These are phyloP conservation scores for Cryptosporidium canis DNA, from an alignment of 169 alveolate genomes.

Conservation along the genomic window DNA sequence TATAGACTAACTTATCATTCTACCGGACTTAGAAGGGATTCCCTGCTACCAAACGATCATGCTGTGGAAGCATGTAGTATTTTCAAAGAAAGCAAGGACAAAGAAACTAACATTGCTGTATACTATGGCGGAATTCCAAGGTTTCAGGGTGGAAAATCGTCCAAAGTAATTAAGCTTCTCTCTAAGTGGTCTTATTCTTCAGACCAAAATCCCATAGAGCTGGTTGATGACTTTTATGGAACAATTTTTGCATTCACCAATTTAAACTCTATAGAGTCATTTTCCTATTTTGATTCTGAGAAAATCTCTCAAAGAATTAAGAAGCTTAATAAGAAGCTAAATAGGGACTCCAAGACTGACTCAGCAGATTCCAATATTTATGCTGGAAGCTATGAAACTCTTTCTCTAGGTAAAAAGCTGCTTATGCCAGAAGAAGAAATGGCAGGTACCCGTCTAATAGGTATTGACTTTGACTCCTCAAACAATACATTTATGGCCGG, in stretches of 20 bases:
- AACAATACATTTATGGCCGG: conserved; percentile 29
- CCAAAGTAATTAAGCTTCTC: conserved; percentile 70
- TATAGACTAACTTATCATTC: conserved; percentile 73
- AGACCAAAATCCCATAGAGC: background rate
- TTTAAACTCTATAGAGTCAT: conserved; percentile 47
- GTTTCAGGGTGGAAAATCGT: conserved; percentile 25
- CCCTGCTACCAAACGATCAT: conserved; percentile 34
- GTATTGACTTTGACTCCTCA: conserved; percentile 43
- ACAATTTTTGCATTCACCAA: conserved; percentile 42
- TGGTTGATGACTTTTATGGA: conserved; percentile 38
- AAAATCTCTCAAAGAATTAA: conserved; percentile 49
- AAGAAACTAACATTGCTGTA: conserved; percentile 26
- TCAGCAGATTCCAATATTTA: background rate
- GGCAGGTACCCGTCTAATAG: conserved; percentile 49
- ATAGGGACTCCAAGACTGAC: conserved; percentile 32
- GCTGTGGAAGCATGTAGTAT: conserved; percentile 17
- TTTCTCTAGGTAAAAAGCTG: conserved; percentile 17
- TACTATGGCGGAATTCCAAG: conserved; percentile 74
- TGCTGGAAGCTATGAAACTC: conserved; percentile 34
- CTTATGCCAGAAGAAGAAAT: conserved; percentile 61
- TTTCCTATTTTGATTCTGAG: conserved; percentile 35
- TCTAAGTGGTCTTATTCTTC: conserved; percentile 72
- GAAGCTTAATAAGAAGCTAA: conserved; percentile 13
- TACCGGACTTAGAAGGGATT: conserved; percentile 54
- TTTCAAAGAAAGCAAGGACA: conserved; percentile 35